Percentiles rank a stretch among this genome's conserved stretches.
These are phyloP conservation scores for Primulina eburnea DNA, from an alignment of 257 asterid species.

Conservation along the genomic window DNA sequence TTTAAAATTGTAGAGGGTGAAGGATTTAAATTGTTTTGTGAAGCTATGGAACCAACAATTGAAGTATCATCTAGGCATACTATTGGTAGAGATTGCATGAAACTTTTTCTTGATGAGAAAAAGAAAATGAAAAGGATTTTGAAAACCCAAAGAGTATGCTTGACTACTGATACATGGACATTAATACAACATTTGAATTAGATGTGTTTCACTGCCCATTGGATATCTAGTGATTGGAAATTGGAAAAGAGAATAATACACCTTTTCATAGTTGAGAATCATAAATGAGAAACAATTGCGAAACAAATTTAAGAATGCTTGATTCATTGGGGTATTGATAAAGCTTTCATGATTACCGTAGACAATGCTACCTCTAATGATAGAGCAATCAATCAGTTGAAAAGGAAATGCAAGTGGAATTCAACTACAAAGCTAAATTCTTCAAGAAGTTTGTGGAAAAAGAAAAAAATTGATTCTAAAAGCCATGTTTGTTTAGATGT, in stretches of 20 bases:
- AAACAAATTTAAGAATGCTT: slow-evolving; percentile 1
- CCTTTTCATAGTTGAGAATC: not conserved
- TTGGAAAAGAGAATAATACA: not conserved
- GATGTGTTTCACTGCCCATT: slow-evolving; percentile 7
- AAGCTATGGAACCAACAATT: not conserved
- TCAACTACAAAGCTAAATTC: no score
- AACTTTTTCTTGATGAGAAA: no score
- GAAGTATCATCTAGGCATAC: no score
- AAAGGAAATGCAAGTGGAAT: no score
- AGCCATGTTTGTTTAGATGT: no score
- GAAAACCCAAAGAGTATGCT: not conserved
- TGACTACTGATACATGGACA: not conserved
- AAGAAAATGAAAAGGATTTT: not conserved
- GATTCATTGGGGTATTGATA: not conserved
- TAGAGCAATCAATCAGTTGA: no score
- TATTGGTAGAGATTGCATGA: no score
- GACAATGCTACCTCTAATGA: no score
- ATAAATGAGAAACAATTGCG: slow-evolving; percentile 1
- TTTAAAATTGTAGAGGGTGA: no score
- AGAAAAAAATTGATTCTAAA: no score
- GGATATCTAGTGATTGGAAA: not conserved
- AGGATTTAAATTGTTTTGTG: not conserved
- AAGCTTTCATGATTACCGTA: no score
- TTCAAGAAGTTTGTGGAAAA: no score
- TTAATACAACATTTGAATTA: not conserved